A percentile compares a stretch with the other conserved stretches of the same genome.
Evolutionary conservation across 2,329 filamentous ascomycete genomes (phyloP).

Genomic region (Myriosclerotinia scirpicola): DNA sequence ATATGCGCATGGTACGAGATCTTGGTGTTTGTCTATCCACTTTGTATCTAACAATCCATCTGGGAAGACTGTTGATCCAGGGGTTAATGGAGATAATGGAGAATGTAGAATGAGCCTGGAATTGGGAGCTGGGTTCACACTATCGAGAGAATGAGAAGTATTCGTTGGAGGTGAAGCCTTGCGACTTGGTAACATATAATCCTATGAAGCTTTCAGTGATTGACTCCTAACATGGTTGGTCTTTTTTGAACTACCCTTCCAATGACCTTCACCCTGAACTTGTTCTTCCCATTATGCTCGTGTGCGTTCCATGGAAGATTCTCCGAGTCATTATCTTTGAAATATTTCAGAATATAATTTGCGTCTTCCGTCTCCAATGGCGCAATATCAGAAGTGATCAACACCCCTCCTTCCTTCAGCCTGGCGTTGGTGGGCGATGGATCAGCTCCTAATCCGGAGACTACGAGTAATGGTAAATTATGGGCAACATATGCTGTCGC

Average conservation of each 20-base stretch:
- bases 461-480: constrained; percentile 79
- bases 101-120: constrained; percentile 71
- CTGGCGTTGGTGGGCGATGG: constrained; percentile 39
- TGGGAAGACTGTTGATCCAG: constrained; percentile 78
- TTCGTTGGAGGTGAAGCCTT: constrained; percentile 51
- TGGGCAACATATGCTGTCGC: constrained; percentile 78
- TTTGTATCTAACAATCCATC: constrained; percentile 80
- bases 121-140: constrained; percentile 44
- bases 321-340: constrained; percentile 64
- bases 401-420: constrained; percentile 45
- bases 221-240: constrained; percentile 32
- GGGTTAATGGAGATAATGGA: constrained; percentile 85
- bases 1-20: constrained; percentile 76
- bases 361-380: constrained; percentile 65
- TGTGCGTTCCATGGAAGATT: constrained; percentile 65
- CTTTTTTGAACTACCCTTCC: constrained; percentile 67
- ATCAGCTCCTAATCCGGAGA: constrained; percentile 68
- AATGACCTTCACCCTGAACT: constrained; percentile 70
- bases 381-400: constrained; percentile 70
- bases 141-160: constrained; percentile 42
- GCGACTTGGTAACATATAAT: constrained; percentile 55
- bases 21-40: constrained; percentile 89
- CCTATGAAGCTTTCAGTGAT: constrained; percentile 45
- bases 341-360: constrained; percentile 62
- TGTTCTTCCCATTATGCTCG: constrained; percentile 48